These are phyloP conservation scores for Fusarium illudens DNA, from an alignment of 2,329 filamentous ascomycete species.

Conservation along the genomic window DNA sequence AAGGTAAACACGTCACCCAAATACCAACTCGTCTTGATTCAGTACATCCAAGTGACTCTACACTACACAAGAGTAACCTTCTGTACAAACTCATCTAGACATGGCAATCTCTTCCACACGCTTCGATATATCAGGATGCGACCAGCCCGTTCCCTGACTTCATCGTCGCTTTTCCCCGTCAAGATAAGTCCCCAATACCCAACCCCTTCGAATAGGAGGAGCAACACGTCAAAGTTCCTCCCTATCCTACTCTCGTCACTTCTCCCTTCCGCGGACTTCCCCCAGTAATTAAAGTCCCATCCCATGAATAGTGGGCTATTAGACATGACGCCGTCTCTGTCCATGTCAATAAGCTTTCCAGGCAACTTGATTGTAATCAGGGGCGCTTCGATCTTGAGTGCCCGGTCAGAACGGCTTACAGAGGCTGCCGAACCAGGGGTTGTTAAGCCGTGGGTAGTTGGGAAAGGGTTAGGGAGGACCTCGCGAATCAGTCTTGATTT, in stretches of 20 bases:
- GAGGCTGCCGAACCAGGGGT: too few species aligned
- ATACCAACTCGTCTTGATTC: too few species aligned
- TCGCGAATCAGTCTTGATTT: background rate
- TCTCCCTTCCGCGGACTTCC: background rate
- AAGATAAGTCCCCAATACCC: background rate
- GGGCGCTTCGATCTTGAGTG: background rate
- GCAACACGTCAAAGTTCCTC: background rate
- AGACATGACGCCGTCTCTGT: too few species aligned
- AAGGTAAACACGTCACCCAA: too few species aligned
- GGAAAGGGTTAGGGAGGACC: background rate
- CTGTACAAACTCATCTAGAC: background rate
- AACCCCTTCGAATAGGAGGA: background rate
- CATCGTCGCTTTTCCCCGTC: background rate
- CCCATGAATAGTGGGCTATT: background rate
- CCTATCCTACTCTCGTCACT: background rate
- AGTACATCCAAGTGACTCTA: background rate
- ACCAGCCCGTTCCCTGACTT: background rate
- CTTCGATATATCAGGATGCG: background rate
- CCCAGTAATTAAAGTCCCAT: background rate
- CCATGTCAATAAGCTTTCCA: too few species aligned
- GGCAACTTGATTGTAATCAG: background rate
- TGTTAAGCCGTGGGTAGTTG: background rate
- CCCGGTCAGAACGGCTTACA: background rate
- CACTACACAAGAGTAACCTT: background rate
- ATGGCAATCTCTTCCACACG: background rate